Evolutionary conservation across 2,329 filamentous ascomycete species (phyloP).

Genomic region (Xylaria sp.): DNA sequence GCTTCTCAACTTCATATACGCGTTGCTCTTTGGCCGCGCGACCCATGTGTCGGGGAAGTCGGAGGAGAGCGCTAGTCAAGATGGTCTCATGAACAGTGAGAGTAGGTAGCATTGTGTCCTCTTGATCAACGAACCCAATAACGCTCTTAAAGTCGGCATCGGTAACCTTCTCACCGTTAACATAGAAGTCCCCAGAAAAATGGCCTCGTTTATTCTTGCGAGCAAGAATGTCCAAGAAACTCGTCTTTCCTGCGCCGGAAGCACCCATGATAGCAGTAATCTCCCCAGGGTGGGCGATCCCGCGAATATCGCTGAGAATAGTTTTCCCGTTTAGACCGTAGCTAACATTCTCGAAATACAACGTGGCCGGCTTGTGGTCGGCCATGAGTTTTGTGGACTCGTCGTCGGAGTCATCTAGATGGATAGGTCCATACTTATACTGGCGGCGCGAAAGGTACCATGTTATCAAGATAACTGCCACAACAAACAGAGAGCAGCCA

Average conservation of each 20-base stretch:
- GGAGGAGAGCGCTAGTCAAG: slow-evolving; percentile 88
- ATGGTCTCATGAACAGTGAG: slow-evolving; percentile 98
- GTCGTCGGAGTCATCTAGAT: slow-evolving; percentile 89
- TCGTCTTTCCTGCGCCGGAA: slow-evolving; percentile 96
- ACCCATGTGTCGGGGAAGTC: slow-evolving; percentile 93
- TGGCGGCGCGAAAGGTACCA: slow-evolving; percentile 89
- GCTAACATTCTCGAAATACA: slow-evolving; percentile 88
- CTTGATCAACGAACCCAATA: slow-evolving; percentile 96
- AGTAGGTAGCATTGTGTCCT: slow-evolving; percentile 95
- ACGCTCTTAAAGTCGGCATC: slow-evolving; percentile 90
- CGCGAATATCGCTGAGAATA: slow-evolving; percentile 82
- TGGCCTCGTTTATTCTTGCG: slow-evolving; percentile 94
- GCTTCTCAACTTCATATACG: slow-evolving; percentile 92
- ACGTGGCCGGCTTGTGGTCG: slow-evolving; percentile 88
- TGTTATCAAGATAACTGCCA: slow-evolving; percentile 81
- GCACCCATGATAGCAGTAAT: slow-evolving; percentile 98
- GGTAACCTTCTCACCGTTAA: slow-evolving; percentile 90
- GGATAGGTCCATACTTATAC: slow-evolving; percentile 76
- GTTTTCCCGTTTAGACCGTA: slow-evolving; percentile 89
- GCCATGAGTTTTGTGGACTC: slow-evolving; percentile 86
- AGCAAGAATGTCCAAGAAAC: slow-evolving; percentile 93
- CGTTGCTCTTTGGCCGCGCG: slow-evolving; percentile 87
- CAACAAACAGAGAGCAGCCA: slow-evolving; percentile 83
- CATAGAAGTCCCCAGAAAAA: slow-evolving; percentile 82
- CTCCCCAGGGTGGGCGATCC: slow-evolving; percentile 93